Base-by-base conservation (phyloP, 2,329 filamentous ascomycete genomes). In the Chalaropsis thielavioides region DNA sequence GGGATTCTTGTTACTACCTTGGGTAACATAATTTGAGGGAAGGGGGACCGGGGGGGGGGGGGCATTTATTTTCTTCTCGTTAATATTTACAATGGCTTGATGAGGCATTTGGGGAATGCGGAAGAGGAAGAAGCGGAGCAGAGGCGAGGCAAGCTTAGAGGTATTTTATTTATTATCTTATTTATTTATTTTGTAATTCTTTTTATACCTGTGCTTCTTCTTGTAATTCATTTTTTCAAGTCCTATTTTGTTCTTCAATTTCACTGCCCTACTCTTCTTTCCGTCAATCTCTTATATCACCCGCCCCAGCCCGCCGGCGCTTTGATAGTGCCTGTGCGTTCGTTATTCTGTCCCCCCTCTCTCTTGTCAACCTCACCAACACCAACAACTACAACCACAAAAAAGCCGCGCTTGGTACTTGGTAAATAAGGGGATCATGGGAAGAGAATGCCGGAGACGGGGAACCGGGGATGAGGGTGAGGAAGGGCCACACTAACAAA, bases 1-100 rank as follows among this genome's bases (percentile, higher is more conserved):
- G 51, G 51, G 51, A 56, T 56, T 56, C 51, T 56, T 56, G 27
- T 31, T 56, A 56, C 51, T 24, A 56, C 51, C 24, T 56, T 31
- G 24, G 22, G 22, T 31, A 56, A 56, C 24, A 56, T 27, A 17
- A n/a, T n/a, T 49, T 56, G 51, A n/a, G n/a, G n/a, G n/a, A n/a
- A n/a, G n/a, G n/a, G n/a, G n/a, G n/a, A n/a, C n/a, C n/a, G n/a
- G n/a, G n/a, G n/a, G n/a, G n/a, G n/a, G n/a, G n/a, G n/a, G 11
- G 27, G 24, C 22, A 11, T 35, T 27, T 56, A 11, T 31, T 56
- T 35, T 22, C 46, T 24, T 1, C n/a, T n/a, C 7, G 46, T 31
- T 31, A 6, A 31, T 31, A 31, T 31, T 31, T 31, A 6, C 31
- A 31, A 31, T 3, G 31, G 41, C 3, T n/a, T 56, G 24, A 35